A percentile compares a stretch with the other conserved stretches of the same genome.
Evolutionary conservation across 805 yeast species (phyloP).

Genomic region (Metschnikowia amazonensis): DNA sequence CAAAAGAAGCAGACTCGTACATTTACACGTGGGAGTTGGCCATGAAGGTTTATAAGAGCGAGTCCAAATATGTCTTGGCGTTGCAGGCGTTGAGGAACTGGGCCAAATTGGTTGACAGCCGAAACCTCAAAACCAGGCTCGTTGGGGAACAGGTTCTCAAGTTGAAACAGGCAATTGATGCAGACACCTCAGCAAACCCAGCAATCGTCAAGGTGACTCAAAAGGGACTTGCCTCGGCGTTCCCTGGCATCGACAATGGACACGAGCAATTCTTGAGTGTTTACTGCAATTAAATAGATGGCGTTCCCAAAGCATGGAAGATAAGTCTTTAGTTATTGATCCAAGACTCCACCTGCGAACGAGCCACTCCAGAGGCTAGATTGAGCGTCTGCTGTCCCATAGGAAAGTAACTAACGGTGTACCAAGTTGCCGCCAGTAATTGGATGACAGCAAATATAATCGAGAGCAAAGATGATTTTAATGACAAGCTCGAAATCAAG

Average conservation of each 20-base stretch:
- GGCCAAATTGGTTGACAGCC: slow-evolving; percentile 31
- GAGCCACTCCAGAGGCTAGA: slow-evolving; percentile 41
- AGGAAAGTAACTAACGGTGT: slow-evolving; percentile 47
- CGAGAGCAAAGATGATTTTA: slow-evolving; percentile 36
- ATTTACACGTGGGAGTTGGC: slow-evolving; percentile 43
- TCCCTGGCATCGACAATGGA: slow-evolving; percentile 29
- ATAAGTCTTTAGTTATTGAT: slow-evolving; percentile 31
- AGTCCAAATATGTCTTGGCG: slow-evolving; percentile 45
- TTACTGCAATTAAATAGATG: slow-evolving; percentile 14
- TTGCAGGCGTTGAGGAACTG: slow-evolving; percentile 44
- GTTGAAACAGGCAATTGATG: slow-evolving; percentile 28
- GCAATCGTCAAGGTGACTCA: slow-evolving; percentile 43
- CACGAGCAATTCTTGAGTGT: slow-evolving; percentile 16
- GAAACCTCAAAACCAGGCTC: slow-evolving; percentile 15
- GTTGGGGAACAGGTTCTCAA: slow-evolving; percentile 31
- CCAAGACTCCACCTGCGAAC: slow-evolving; percentile 44
- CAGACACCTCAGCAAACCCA: slow-evolving; percentile 39
- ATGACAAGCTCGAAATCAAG: slow-evolving; percentile 32
- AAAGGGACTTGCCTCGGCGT: slow-evolving; percentile 33
- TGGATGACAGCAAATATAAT: slow-evolving; percentile 41
- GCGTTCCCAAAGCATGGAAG: too few relatives aligned
- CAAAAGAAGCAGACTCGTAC: slow-evolving; percentile 39
- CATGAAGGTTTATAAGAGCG: slow-evolving; percentile 34
- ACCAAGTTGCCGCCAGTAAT: slow-evolving; percentile 41
- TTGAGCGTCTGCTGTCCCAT: slow-evolving; percentile 43